Evolutionary conservation across 2,329 filamentous ascomycete genomes (phyloP).

Genomic region (Cercospora berteroae): DNA sequence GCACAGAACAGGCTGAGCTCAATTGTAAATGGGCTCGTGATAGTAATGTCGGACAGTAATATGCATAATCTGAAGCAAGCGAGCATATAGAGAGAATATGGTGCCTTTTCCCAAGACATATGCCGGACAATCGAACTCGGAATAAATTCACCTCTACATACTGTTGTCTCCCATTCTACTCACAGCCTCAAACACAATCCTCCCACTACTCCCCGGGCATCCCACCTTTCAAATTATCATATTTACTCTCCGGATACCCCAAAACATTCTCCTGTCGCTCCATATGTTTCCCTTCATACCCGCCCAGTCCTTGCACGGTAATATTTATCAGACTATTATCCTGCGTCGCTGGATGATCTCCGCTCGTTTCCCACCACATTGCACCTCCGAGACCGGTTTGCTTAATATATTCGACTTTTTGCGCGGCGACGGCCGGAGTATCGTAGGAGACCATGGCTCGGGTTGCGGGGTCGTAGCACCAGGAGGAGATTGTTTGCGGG

Average conservation of each 20-base stretch:
- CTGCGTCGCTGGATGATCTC: slow-evolving; percentile 60
- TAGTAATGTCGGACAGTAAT: not conserved
- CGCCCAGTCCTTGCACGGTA: slow-evolving; percentile 43
- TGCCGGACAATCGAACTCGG: not conserved
- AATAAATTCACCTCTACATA: not conserved
- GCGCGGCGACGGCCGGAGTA: slow-evolving; percentile 62
- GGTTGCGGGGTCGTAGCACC: slow-evolving; percentile 66
- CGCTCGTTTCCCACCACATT: slow-evolving; percentile 97
- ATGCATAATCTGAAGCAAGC: not conserved
- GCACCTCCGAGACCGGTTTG: slow-evolving; percentile 70
- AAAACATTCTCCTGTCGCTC: slow-evolving; percentile 50
- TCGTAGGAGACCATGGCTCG: slow-evolving; percentile 74
- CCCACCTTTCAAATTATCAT: slow-evolving; percentile 52
- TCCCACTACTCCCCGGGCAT: slow-evolving; percentile 37
- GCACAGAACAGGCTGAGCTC: not conserved
- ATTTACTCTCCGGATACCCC: slow-evolving; percentile 53
- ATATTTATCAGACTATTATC: slow-evolving; percentile 59
- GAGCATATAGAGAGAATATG: not conserved
- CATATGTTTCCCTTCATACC: slow-evolving; percentile 42
- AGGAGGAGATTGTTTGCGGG: slow-evolving; percentile 64
- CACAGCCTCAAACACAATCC: not conserved
- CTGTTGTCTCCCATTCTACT: not conserved
- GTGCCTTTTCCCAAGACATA: not conserved
- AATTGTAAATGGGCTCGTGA: not conserved
- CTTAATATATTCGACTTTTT: slow-evolving; percentile 72